These are phyloP conservation scores for Lecanicillium sp. DNA, from an alignment of 2,329 filamentous ascomycete genomes.

Conservation along the genomic window DNA sequence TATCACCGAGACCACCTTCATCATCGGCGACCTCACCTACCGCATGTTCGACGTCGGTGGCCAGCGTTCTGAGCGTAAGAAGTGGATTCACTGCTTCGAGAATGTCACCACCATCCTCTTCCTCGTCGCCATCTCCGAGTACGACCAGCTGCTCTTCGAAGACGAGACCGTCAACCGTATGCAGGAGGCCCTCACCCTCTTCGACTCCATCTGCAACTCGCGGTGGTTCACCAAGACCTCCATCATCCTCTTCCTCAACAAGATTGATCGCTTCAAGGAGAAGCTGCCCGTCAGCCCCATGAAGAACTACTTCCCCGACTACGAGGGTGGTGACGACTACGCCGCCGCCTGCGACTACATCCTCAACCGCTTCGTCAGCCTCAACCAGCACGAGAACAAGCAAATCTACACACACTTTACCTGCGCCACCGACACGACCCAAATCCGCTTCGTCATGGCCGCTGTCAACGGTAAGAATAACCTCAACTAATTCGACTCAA, in stretches of 20 bases:
- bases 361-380: conserved; percentile 92
- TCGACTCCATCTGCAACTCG: conserved; percentile 83
- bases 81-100: conserved; percentile 99
- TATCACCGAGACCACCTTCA: conserved; percentile 95
- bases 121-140: conserved; percentile 93
- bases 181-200: conserved; percentile 81
- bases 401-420: conserved; percentile 99
- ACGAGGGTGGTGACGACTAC: conserved; percentile 94
- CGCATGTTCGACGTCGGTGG: conserved; percentile 97
- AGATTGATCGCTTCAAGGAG: conserved; percentile 84
- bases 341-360: conserved; percentile 97
- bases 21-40: conserved; percentile 90
- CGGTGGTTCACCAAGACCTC: conserved; percentile 88
- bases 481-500: neutral
- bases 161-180: conserved; percentile 95
- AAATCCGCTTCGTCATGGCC: conserved; percentile 99
- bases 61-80: conserved; percentile 93
- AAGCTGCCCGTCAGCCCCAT: conserved; percentile 79
- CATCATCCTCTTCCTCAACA: conserved; percentile 85
- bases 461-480: conserved; percentile 81
- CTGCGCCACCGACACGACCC: conserved; percentile 95
- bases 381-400: conserved; percentile 99
- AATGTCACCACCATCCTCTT: conserved; percentile 96
- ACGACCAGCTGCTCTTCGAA: conserved; percentile 92
- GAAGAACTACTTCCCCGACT: conserved; percentile 84